Conservation (phyloP, 768 basidiomycete species). For the Glaciozyma martinii region DNA sequence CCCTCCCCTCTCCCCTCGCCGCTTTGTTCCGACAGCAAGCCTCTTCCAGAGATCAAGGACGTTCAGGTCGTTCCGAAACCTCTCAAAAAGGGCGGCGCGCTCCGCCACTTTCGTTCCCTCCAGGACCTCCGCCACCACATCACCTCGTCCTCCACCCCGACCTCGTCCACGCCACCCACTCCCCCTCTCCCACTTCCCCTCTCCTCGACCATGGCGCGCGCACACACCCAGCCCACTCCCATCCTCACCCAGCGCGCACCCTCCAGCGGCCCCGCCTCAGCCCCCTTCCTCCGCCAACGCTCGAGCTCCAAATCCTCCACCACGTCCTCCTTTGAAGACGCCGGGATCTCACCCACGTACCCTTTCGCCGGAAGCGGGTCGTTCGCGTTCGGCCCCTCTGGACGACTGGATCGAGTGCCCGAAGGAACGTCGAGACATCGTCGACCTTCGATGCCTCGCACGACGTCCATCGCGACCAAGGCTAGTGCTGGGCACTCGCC, state of each 20-base stretch:
- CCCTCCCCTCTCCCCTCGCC: constrained; percentile 4
- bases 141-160: neutral
- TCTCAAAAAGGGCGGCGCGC: neutral
- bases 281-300: neutral
- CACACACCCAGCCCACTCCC: constrained; percentile 6
- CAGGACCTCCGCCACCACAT: constrained; percentile 16
- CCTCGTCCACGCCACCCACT: neutral
- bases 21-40: neutral
- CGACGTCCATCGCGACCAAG: constrained; percentile 5
- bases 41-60: neutral
- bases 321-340: constrained; percentile 12
- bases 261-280: neutral
- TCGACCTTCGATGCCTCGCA: neutral
- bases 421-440: neutral
- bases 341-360: neutral
- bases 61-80: constrained; percentile 9
- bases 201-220: constrained; percentile 6
- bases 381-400: constrained; percentile 19
- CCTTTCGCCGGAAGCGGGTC: neutral
- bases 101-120: constrained; percentile 24
- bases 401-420: constrained; percentile 16
- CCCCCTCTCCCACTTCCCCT: neutral
- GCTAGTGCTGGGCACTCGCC: constrained; percentile 3
- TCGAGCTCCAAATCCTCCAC: constrained; percentile 17
- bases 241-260: neutral